Evolutionary conservation across 768 basidiomycete species (phyloP).

Genomic region (Lentinus brumalis): DNA sequence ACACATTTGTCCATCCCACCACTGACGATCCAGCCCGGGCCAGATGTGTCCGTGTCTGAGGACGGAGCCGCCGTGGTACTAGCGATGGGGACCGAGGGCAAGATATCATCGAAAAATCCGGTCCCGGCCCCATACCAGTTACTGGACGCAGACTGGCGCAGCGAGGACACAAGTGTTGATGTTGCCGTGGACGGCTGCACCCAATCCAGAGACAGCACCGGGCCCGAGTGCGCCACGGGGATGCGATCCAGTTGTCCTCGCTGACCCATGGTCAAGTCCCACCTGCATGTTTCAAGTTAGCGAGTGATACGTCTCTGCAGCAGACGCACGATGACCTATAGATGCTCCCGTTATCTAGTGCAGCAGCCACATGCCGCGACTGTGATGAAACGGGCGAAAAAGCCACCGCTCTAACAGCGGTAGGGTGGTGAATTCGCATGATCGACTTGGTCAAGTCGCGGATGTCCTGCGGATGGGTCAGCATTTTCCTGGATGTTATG

Average conservation of each 20-base stretch:
- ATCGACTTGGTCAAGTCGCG: slow-evolving; percentile 69
- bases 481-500: background rate
- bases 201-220: slow-evolving; percentile 80
- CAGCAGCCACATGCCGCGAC: slow-evolving; percentile 62
- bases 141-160: slow-evolving; percentile 15
- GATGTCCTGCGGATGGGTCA: slow-evolving; percentile 49
- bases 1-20: slow-evolving; percentile 79
- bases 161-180: slow-evolving; percentile 17
- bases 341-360: slow-evolving; percentile 41
- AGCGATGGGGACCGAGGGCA: slow-evolving; percentile 14
- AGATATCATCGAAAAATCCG: slow-evolving; percentile 27
- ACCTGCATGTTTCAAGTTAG: slow-evolving; percentile 40
- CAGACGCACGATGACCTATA: slow-evolving; percentile 44
- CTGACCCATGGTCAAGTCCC: slow-evolving; percentile 81
- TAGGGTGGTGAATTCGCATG: slow-evolving; percentile 70
- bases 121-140: slow-evolving; percentile 24
- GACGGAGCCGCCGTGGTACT: background rate
- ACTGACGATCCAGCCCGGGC: slow-evolving; percentile 73
- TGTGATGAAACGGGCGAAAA: slow-evolving; percentile 69
- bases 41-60: slow-evolving; percentile 23
- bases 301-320: too few species aligned
- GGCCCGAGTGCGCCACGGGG: slow-evolving; percentile 70
- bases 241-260: slow-evolving; percentile 72
- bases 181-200: slow-evolving; percentile 36
- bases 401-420: slow-evolving; percentile 65